Base-by-base conservation (phyloP, 2,329 filamentous ascomycete genomes). In the Epichloe amarillans region DNA sequence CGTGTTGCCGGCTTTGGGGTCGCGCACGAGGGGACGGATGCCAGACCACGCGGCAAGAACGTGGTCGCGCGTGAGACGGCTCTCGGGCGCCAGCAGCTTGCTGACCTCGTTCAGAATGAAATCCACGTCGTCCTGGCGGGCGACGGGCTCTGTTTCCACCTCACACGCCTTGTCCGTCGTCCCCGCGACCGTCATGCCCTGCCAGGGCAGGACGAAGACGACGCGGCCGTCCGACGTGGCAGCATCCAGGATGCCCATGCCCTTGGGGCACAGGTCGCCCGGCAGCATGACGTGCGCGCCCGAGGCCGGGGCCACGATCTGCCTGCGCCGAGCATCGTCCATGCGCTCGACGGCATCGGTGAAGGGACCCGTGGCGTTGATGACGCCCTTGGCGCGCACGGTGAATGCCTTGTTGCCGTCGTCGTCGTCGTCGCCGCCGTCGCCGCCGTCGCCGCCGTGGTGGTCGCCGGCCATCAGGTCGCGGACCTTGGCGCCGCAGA, bases 181-280 rank as follows among this genome's bases (percentile, higher is more conserved):
- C 57, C 86, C 86, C 47, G 87, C 86, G 54, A 93, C 86, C 6
- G 87, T 91, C 71, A 87, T 87, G 50, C 86, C 86, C 66, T 91
- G 84, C 86, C 86, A 93, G 7, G 86, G 86, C 49, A 93, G 73
- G 65, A 93, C 88, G 73, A 93, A 93, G 60, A 93, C 86, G 56
- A 93, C 86, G 61, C 86, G 81, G n/a, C 86, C 86, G 60, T 93
- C 86, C 0, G 86, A 90, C 3, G 87, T 89, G 40, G 79, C 77
- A 2, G 87, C 86, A 59, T 91, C 86, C 56, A 93, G 86, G 47
- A 93, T 73, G 54, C 86, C 86, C 83, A 91, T 90, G 62, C 86
- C 81, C 50, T 82, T 77, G 49, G 87, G 86, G 63, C 83, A 86
- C 69, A 84, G 85, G 68, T 85, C 85, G 50, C 85, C 84, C 21